Conservation (phyloP, 2,329 filamentous ascomycete genomes). For the Dothideomycetes sp. region DNA sequence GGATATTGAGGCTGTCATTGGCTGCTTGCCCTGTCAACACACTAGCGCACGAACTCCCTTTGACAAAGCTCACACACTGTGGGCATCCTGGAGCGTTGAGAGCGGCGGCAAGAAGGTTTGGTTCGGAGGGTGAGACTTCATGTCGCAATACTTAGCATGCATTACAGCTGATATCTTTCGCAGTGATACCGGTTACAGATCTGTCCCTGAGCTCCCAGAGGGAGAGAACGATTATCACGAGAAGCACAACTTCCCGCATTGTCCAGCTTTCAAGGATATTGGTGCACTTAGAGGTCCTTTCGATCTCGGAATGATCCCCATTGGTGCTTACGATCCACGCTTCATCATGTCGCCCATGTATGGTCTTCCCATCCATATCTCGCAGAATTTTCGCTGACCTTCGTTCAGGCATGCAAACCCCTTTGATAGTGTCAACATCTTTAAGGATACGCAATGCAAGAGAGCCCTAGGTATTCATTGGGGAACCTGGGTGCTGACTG, state of each 20-base stretch:
- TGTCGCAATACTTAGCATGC: neutral
- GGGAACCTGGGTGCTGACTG: slow-evolving; percentile 77
- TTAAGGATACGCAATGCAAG: slow-evolving; percentile 69
- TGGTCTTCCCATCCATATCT: neutral
- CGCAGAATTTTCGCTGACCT: neutral
- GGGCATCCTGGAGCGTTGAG: slow-evolving; percentile 76
- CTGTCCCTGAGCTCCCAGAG: slow-evolving; percentile 56
- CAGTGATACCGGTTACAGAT: slow-evolving; percentile 75
- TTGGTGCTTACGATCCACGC: slow-evolving; percentile 76
- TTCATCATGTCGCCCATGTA: slow-evolving; percentile 63
- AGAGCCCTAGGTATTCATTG: slow-evolving; percentile 82
- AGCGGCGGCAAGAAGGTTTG: slow-evolving; percentile 71
- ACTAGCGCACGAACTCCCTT: slow-evolving; percentile 58
- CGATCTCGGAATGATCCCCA: slow-evolving; percentile 84
- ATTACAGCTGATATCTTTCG: neutral
- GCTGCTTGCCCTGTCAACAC: slow-evolving; percentile 79
- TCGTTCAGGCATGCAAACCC: slow-evolving; percentile 62
- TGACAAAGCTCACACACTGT: slow-evolving; percentile 69
- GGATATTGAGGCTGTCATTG: slow-evolving; percentile 61
- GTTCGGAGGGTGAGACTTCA: slow-evolving; percentile 58
- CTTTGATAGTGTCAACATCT: slow-evolving; percentile 81
- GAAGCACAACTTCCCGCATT: slow-evolving; percentile 59
- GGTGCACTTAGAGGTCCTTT: slow-evolving; percentile 74
- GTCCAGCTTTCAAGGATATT: slow-evolving; percentile 79
- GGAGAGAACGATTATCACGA: slow-evolving; percentile 62